A percentile compares a stretch with the other conserved stretches of the same genome.
Evolutionary conservation across 2,329 filamentous ascomycete genomes (phyloP).

Genomic region (Allantophomopsis lycopodina): DNA sequence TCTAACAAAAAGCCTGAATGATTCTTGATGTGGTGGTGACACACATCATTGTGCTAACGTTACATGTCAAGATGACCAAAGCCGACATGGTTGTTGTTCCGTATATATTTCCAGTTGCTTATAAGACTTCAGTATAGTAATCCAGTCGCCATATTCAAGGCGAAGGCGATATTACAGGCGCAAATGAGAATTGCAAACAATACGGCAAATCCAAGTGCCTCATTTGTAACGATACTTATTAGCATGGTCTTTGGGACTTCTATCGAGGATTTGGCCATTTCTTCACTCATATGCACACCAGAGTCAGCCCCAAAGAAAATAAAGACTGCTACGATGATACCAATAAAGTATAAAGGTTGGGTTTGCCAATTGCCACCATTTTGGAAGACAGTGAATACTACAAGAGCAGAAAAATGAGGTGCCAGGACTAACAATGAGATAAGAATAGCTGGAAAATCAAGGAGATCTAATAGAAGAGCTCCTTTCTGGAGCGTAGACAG

Average conservation of each 20-base stretch:
- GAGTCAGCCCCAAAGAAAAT: conserved; percentile 19
- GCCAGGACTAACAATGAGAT: conserved; percentile 20
- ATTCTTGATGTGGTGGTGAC: conserved; percentile 26
- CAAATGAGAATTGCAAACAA: conserved; percentile 38
- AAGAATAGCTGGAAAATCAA: conserved; percentile 22
- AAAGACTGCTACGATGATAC: conserved; percentile 23
- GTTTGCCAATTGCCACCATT: conserved; percentile 29
- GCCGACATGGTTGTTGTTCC: conserved; percentile 18
- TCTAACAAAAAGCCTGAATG: conserved; percentile 26
- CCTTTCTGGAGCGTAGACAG: conserved; percentile 35
- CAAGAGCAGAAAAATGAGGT: conserved; percentile 14
- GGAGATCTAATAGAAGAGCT: conserved; percentile 32
- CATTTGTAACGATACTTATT: conserved; percentile 32
- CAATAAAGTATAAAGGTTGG: conserved; percentile 27
- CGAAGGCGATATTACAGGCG: conserved; percentile 15
- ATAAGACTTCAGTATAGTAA: conserved; percentile 44
- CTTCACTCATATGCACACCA: conserved; percentile 23
- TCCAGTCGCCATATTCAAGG: conserved; percentile 33
- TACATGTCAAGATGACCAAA: conserved; percentile 6
- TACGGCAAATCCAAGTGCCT: conserved; percentile 37
- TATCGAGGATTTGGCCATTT: conserved; percentile 30
- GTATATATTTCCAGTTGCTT: conserved; percentile 23
- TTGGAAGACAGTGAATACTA: conserved; percentile 29
- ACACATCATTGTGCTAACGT: conserved; percentile 8
- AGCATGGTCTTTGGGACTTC: conserved; percentile 37